A percentile compares a stretch with the other conserved stretches of the same genome.
phyloP scores from a whole-genome alignment of 176 grass and related monocot genomes.

The Avena atlantica region DNA sequence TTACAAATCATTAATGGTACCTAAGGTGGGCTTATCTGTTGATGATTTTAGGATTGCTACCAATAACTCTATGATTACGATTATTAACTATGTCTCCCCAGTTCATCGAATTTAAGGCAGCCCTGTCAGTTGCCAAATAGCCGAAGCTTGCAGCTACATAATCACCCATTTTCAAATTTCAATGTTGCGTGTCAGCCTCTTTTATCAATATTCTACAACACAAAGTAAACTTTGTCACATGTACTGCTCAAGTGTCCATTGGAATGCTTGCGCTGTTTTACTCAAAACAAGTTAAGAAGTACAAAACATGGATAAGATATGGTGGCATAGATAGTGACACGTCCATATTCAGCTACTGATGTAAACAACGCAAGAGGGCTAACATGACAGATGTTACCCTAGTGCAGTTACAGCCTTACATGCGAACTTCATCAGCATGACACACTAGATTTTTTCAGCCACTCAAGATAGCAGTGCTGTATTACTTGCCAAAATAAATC shows the following conservation, averaged over 20 bases:
- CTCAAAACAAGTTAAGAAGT: background rate
- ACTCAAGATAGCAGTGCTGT: background rate
- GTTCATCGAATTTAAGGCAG: background rate
- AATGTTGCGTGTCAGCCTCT: background rate
- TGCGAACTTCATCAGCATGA: background rate
- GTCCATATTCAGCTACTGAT: conserved; percentile 15
- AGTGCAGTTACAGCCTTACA: conserved; percentile 7
- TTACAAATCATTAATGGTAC: background rate
- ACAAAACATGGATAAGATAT: conserved; percentile 19
- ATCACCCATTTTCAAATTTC: background rate
- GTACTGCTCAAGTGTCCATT: background rate
- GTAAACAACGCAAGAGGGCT: conserved; percentile 5
- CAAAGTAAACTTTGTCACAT: background rate
- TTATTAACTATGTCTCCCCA: background rate
- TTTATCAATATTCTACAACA: conserved; percentile 1
- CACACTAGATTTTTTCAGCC: background rate
- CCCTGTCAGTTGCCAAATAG: conserved; percentile 19
- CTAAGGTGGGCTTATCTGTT: background rate
- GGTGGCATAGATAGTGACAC: background rate
- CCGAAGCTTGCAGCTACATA: background rate
- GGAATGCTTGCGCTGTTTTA: background rate
- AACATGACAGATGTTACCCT: conserved; percentile 22
- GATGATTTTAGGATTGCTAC: background rate
- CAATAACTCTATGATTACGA: background rate
- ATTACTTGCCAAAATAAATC: conserved; percentile 15